These are phyloP conservation scores for Penicillium hesseltinei DNA, from an alignment of 2,329 filamentous ascomycete genomes.

Conservation along the genomic window DNA sequence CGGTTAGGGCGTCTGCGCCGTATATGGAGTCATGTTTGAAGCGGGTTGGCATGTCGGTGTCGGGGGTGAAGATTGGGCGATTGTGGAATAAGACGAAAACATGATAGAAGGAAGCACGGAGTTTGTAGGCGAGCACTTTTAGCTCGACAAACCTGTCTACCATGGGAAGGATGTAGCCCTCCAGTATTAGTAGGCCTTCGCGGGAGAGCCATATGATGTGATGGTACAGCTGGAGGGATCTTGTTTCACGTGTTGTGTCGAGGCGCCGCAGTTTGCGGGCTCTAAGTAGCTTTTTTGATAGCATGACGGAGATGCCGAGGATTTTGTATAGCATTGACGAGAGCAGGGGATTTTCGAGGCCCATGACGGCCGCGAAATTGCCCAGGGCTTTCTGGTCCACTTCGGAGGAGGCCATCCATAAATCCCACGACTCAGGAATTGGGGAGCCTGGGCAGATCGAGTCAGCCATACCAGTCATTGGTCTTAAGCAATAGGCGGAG, in stretches of 20 bases:
- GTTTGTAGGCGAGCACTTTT: slow-evolving; percentile 85
- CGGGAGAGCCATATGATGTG: slow-evolving; percentile 95
- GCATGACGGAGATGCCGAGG: slow-evolving; percentile 82
- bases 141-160: slow-evolving; percentile 76
- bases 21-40: slow-evolving; percentile 39
- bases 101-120: slow-evolving; percentile 92
- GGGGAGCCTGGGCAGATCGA: slow-evolving; percentile 25
- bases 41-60: slow-evolving; percentile 35
- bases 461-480: slow-evolving; percentile 29
- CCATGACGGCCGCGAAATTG: slow-evolving; percentile 77
- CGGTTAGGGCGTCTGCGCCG: slow-evolving; percentile 36
- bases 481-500: not conserved
- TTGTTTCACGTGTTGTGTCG: slow-evolving; percentile 74
- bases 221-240: slow-evolving; percentile 77
- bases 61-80: slow-evolving; percentile 70
- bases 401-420: slow-evolving; percentile 87
- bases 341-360: slow-evolving; percentile 73
- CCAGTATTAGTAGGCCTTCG: slow-evolving; percentile 84
- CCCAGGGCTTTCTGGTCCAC: slow-evolving; percentile 97
- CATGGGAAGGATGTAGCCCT: slow-evolving; percentile 81
- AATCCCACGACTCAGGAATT: slow-evolving; percentile 33
- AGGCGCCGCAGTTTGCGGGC: slow-evolving; percentile 79
- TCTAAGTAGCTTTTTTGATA: slow-evolving; percentile 77
- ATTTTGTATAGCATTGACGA: slow-evolving; percentile 80
- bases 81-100: slow-evolving; percentile 97